These are phyloP conservation scores for Oenanthe sinensis DNA, from an alignment of 129 eudicot genomes.

Conservation along the genomic window DNA sequence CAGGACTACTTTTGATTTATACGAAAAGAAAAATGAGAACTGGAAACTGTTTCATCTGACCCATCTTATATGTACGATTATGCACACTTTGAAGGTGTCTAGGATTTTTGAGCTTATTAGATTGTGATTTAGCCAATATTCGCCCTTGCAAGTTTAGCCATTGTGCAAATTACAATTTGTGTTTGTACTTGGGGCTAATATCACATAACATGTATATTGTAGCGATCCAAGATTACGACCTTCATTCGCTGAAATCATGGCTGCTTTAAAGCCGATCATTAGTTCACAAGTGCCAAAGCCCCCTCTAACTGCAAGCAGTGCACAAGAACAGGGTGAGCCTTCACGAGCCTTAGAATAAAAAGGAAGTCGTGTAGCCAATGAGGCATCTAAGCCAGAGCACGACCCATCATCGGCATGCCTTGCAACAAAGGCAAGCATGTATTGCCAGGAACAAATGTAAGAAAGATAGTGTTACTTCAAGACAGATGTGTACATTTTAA, in stretches of 20 bases:
- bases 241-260: conserved; percentile 81
- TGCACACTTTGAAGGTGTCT: not conserved
- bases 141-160: not conserved
- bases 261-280: conserved; percentile 56
- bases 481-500: not conserved
- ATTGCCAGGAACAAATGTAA: not conserved
- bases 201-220: conserved; percentile 3
- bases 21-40: not conserved
- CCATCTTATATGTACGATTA: no score
- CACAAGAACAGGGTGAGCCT: conserved; percentile 12
- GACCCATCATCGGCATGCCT: conserved; percentile 15
- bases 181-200: not conserved
- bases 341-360: not conserved
- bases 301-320: conserved; percentile 17
- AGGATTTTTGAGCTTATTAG: not conserved
- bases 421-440: conserved; percentile 12
- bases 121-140: not conserved
- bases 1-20: not conserved
- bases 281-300: conserved; percentile 37
- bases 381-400: not conserved
- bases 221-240: conserved; percentile 92
- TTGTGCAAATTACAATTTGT: not conserved
- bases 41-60: not conserved
- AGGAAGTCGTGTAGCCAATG: conserved; percentile 10
- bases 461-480: not conserved